A percentile compares a stretch with the other conserved stretches of the same genome.
phyloP scores from a whole-genome alignment of 164 flowering plant species.

The Saururus chinensis region DNA sequence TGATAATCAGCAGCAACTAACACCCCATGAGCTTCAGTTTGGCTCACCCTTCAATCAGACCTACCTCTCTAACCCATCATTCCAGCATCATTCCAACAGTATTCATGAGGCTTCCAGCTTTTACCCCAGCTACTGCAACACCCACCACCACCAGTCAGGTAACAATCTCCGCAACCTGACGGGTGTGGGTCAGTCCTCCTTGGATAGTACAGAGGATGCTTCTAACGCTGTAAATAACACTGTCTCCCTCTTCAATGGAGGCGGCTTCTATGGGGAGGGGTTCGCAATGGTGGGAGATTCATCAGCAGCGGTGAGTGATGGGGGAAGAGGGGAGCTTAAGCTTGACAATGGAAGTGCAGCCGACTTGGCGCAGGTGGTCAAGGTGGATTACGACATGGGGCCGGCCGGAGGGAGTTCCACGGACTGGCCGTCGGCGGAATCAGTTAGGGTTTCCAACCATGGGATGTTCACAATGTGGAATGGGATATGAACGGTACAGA shows the following conservation, averaged over 20 bases:
- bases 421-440: conserved; percentile 37
- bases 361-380: conserved; percentile 22
- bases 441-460: conserved; percentile 39
- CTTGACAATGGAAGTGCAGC: neutral
- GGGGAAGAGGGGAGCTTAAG: conserved; percentile 14
- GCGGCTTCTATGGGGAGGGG: conserved; percentile 20
- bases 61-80: conserved; percentile 12
- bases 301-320: conserved; percentile 6
- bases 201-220: neutral
- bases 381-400: conserved; percentile 58
- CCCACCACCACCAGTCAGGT: conserved; percentile 4
- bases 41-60: too few species aligned
- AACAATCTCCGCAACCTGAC: conserved; percentile 23
- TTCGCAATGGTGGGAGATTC: conserved; percentile 22
- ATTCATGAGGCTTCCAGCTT: too few species aligned
- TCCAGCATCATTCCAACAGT: neutral
- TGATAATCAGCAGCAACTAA: conserved; percentile 18
- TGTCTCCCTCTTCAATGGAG: conserved; percentile 15
- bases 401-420: conserved; percentile 32
- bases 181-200: neutral
- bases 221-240: neutral
- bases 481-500: conserved; percentile 12
- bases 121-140: neutral
- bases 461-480: conserved; percentile 63
- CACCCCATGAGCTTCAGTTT: conserved; percentile 7